These are phyloP conservation scores for Coemansia sp. DNA, from an alignment of 192 early-diverging fungal species.

Conservation along the genomic window DNA sequence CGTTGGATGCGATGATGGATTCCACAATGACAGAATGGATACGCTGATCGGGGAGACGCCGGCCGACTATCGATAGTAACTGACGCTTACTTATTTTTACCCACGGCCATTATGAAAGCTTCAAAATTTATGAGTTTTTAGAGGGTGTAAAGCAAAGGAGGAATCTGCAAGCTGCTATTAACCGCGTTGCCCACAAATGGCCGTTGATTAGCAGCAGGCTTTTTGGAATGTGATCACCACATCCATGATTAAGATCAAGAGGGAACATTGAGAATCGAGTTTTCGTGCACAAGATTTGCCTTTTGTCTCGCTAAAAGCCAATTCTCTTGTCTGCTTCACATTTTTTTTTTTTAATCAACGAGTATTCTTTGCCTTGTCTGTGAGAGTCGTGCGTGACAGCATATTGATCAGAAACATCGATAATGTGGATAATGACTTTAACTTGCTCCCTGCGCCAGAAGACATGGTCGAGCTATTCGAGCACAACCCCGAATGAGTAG, in stretches of 20 bases:
- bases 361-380: neutral
- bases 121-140: conserved; percentile 13
- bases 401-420: conserved; percentile 19
- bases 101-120: conserved; percentile 24
- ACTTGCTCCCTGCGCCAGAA: conserved; percentile 57
- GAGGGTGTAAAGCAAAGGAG: conserved; percentile 42
- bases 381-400: neutral
- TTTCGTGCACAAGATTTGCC: neutral
- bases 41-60: conserved; percentile 12
- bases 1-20: conserved; percentile 14
- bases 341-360: neutral
- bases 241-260: neutral
- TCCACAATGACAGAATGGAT: conserved; percentile 15
- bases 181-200: neutral
- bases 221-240: neutral
- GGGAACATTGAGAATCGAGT: neutral
- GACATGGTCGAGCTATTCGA: conserved; percentile 60
- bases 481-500: conserved; percentile 42
- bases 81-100: conserved; percentile 6
- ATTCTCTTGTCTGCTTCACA: neutral
- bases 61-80: neutral
- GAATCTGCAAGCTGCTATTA: conserved; percentile 2
- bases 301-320: neutral
- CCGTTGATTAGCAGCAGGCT: neutral
- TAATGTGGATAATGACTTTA: conserved; percentile 9